phyloP scores from a whole-genome alignment of 2,329 filamentous ascomycete species.

The Colletotrichum tanaceti region DNA sequence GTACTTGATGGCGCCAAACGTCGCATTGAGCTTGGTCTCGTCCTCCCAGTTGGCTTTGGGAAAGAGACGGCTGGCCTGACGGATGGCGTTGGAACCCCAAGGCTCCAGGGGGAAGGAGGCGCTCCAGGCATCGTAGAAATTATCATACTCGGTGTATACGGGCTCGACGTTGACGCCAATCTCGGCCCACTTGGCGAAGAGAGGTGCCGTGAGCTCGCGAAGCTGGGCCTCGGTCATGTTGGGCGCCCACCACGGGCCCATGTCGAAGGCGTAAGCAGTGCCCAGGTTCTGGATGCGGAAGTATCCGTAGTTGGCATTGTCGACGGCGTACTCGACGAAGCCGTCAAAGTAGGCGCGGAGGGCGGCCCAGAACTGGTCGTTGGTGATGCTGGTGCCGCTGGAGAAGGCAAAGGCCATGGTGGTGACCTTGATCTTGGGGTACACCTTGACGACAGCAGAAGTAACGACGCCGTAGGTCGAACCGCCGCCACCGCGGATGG shows the following conservation, averaged over 20 bases:
- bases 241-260: constrained; percentile 47
- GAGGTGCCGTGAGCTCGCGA: constrained; percentile 50
- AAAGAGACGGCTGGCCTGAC: constrained; percentile 49
- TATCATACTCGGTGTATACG: constrained; percentile 44
- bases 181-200: constrained; percentile 48
- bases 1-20: constrained; percentile 45
- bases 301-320: constrained; percentile 45
- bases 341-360: constrained; percentile 45
- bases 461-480: constrained; percentile 63
- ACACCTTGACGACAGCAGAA: constrained; percentile 64
- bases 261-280: constrained; percentile 48
- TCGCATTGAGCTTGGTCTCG: constrained; percentile 44
- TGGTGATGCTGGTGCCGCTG: constrained; percentile 39
- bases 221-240: constrained; percentile 50
- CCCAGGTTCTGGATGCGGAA: constrained; percentile 44
- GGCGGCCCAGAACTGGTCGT: constrained; percentile 48
- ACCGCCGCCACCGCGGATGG: constrained; percentile 63
- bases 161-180: constrained; percentile 48
- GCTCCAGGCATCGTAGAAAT: constrained; percentile 46
- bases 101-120: constrained; percentile 45
- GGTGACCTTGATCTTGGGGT: constrained; percentile 56
- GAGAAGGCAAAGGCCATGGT: constrained; percentile 58
- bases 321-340: constrained; percentile 44
- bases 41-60: constrained; percentile 49
- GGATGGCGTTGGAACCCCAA: constrained; percentile 44